Evolutionary conservation across 768 basidiomycete genomes (phyloP).

Genomic region (Pisolithus orientalis): DNA sequence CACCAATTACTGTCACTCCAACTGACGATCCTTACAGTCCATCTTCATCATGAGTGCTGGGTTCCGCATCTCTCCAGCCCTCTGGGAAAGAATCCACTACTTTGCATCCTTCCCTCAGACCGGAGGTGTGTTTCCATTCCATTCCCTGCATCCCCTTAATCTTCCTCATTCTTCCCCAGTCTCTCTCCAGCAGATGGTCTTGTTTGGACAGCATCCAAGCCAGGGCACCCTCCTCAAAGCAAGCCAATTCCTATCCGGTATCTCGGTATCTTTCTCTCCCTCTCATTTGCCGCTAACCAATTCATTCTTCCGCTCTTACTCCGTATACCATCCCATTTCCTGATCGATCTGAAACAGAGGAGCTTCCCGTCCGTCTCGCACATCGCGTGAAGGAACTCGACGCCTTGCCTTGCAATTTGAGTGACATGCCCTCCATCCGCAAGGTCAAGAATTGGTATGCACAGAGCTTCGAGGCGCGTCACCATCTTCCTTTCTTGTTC

Average conservation of each 20-base stretch:
- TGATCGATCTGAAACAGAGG: conserved; percentile 44
- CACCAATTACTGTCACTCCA: too few species aligned
- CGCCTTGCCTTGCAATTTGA: conserved; percentile 85
- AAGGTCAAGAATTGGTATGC: conserved; percentile 99
- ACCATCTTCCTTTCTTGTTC: background rate
- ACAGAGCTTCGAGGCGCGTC: conserved; percentile 89
- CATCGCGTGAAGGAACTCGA: conserved; percentile 97
- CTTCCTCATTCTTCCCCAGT: conserved; percentile 39
- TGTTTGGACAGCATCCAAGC: conserved; percentile 92
- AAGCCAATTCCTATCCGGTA: conserved; percentile 81
- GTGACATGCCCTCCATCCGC: conserved; percentile 85
- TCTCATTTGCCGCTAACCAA: background rate
- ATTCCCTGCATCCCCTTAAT: background rate
- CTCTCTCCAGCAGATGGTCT: conserved; percentile 95
- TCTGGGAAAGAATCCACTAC: conserved; percentile 90
- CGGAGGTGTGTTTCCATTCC: conserved; percentile 49
- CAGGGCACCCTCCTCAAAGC: conserved; percentile 93
- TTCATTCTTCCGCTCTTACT: background rate
- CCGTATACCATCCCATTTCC: background rate
- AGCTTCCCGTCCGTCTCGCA: conserved; percentile 89
- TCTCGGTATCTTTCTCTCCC: conserved; percentile 12
- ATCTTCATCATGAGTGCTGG: conserved; percentile 29
- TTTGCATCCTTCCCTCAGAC: conserved; percentile 92
- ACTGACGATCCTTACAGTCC: background rate
- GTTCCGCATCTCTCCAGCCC: conserved; percentile 68